phyloP scores from a whole-genome alignment of 2,329 filamentous ascomycete species.

The Colletotrichum kahawae region DNA sequence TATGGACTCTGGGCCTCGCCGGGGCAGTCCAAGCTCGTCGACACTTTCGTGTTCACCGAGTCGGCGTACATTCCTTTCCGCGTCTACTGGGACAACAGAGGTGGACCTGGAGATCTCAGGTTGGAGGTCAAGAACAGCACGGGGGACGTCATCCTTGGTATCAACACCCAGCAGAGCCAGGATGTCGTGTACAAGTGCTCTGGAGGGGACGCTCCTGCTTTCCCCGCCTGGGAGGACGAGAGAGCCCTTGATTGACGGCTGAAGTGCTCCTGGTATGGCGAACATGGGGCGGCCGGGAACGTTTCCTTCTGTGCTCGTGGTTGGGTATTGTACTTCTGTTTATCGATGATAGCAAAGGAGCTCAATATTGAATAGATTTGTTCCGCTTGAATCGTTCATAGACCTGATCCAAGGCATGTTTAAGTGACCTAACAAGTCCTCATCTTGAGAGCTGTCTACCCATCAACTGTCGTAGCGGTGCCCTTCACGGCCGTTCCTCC shows the following conservation, averaged over 20 bases:
- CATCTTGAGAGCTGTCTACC: not conserved
- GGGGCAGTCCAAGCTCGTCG: not conserved
- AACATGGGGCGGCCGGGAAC: not conserved
- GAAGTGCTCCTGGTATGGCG: not conserved
- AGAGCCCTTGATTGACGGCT: not conserved
- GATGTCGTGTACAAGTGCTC: not conserved
- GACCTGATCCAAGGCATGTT: not conserved
- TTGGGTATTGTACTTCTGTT: not conserved
- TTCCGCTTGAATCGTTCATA: not conserved
- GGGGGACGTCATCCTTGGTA: not conserved
- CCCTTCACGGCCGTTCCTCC: conserved; percentile 71
- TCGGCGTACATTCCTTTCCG: not conserved
- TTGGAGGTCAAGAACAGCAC: not conserved
- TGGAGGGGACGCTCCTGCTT: not conserved
- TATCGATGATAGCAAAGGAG: not conserved
- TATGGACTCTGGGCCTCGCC: not conserved
- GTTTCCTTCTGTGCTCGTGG: not conserved
- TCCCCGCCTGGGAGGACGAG: not conserved
- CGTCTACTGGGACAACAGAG: not conserved
- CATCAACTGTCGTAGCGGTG: conserved; percentile 31
- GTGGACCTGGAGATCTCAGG: not conserved
- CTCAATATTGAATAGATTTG: not conserved
- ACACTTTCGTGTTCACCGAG: not conserved
- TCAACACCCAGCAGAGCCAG: not conserved
- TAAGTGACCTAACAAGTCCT: not conserved